A percentile compares a stretch with the other conserved stretches of the same genome.
Conservation (phyloP, 108 stramenopile species). For the Skeletonema tropicum region DNA sequence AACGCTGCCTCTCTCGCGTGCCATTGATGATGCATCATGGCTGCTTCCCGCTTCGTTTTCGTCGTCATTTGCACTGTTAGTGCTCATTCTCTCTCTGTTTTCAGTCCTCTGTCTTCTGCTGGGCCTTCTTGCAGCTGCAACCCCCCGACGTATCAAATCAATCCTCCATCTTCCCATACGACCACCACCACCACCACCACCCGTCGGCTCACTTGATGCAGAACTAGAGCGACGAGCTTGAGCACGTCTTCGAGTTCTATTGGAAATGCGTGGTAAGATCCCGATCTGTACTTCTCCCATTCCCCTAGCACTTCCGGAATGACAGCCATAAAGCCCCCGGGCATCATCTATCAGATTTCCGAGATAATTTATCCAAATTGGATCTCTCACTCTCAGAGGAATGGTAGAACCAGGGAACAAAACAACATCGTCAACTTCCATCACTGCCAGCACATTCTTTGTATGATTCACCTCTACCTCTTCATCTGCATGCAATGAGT, state of each 20-base stretch:
- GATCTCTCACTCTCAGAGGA: conserved; percentile 64
- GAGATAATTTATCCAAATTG: conserved; percentile 64
- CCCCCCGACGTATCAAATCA: conserved; percentile 42
- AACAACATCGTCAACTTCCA: conserved; percentile 75
- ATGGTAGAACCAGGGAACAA: conserved; percentile 74
- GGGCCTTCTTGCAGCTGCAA: conserved; percentile 25
- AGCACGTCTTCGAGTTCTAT: conserved; percentile 26
- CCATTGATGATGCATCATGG: not conserved
- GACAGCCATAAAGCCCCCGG: conserved; percentile 46
- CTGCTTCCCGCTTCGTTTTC: not conserved
- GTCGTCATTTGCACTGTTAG: not conserved
- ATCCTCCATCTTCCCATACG: conserved; percentile 39
- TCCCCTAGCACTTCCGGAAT: conserved; percentile 35
- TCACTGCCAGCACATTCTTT: conserved; percentile 51
- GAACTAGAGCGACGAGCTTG: not conserved
- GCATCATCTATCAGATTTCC: conserved; percentile 63
- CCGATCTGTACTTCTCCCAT: conserved; percentile 47
- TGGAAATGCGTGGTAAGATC: conserved; percentile 31
- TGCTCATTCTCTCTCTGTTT: not conserved
- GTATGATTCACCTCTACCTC: not conserved
- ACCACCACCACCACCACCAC: conserved; percentile 16
- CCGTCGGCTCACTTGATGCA: conserved; percentile 7
- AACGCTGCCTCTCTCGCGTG: not conserved
- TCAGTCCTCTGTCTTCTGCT: conserved; percentile 15
- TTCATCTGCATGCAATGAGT: not conserved